phyloP scores from a whole-genome alignment of 2,329 filamentous ascomycete species.

The Fusarium multiceps region DNA sequence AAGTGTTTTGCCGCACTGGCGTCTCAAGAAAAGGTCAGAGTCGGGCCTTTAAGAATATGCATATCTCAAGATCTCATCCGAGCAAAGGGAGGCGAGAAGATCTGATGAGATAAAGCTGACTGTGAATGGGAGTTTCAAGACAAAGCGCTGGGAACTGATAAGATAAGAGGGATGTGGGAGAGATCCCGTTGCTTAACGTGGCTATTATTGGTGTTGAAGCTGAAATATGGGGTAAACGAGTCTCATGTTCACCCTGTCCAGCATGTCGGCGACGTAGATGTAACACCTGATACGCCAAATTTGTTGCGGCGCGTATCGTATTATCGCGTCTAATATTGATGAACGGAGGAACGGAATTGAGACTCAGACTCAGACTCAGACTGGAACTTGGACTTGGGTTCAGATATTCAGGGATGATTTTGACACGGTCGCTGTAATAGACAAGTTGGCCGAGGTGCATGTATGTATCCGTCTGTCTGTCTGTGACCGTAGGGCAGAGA shows the following conservation, averaged over 20 bases:
- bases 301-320: constrained; percentile 17
- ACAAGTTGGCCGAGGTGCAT: neutral
- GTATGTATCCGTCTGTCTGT: constrained; percentile 4
- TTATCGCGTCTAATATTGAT: constrained; percentile 9
- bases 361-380: neutral
- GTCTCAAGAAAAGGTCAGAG: neutral
- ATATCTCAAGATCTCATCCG: neutral
- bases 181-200: neutral
- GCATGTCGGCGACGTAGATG: constrained; percentile 7
- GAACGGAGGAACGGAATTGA: neutral
- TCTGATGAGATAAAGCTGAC: neutral
- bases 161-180: neutral
- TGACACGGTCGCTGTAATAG: neutral
- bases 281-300: constrained; percentile 22
- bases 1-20: neutral
- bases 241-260: constrained; percentile 10
- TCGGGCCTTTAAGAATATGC: neutral
- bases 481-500: constrained; percentile 26
- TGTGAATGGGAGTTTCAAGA: neutral
- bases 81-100: neutral
- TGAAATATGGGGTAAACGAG: neutral
- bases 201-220: neutral
- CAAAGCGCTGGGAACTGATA: neutral
- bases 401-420: constrained; percentile 1
- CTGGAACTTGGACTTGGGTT: neutral